Percentiles rank a stretch among this genome's conserved stretches.
Evolutionary conservation across 306 rosid genomes (phyloP).

Genomic region (Lablab purpureus): DNA sequence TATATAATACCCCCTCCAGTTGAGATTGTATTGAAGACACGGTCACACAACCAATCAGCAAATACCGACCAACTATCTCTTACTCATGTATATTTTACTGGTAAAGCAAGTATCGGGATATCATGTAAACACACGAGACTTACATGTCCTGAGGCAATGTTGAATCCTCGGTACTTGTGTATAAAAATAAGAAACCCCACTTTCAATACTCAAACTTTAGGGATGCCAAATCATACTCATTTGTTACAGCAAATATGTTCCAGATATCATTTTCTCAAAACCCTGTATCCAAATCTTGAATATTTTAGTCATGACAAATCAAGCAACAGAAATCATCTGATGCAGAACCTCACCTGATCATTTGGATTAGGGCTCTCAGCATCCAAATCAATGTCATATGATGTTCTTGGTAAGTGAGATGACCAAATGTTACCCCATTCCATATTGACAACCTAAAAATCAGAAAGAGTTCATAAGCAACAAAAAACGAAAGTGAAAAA

Average conservation of each 20-base stretch:
- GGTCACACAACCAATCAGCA: too few relatives aligned
- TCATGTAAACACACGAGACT: conserved; percentile 46
- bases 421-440: conserved; percentile 99
- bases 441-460: conserved; percentile 81
- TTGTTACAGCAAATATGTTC: conserved; percentile 94
- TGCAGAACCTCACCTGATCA: conserved; percentile 70
- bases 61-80: too few relatives aligned
- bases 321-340: conserved; percentile 28
- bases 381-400: conserved; percentile 80
- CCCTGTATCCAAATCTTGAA: conserved; percentile 65
- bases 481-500: background rate
- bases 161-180: conserved; percentile 86
- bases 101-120: too few relatives aligned
- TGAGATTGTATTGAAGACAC: too few relatives aligned
- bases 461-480: conserved; percentile 8
- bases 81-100: too few relatives aligned
- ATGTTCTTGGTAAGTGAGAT: conserved; percentile 90
- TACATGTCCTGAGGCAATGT: conserved; percentile 98
- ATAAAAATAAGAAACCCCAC: conserved; percentile 87
- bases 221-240: conserved; percentile 96
- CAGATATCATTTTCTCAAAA: conserved; percentile 95
- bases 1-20: too few relatives aligned
- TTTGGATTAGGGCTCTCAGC: conserved; percentile 91
- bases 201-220: conserved; percentile 89
- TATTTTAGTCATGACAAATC: conserved; percentile 38